A percentile compares a stretch with the other conserved stretches of the same genome.
Evolutionary conservation across 768 basidiomycete genomes (phyloP).

Genomic region (Podaxis sp.): DNA sequence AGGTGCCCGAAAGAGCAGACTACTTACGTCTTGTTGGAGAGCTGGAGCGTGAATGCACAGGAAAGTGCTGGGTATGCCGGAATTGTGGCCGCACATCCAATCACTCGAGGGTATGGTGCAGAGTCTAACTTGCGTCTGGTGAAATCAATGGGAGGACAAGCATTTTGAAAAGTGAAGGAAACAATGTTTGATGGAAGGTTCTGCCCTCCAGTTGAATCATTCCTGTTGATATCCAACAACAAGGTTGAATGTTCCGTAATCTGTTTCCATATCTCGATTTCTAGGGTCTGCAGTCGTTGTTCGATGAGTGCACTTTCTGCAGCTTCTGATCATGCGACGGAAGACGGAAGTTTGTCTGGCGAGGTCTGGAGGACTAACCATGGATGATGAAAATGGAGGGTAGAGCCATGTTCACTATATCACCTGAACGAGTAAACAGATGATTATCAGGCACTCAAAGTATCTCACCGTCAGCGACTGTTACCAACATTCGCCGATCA

Average conservation of each 20-base stretch:
- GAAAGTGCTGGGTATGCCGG: neutral
- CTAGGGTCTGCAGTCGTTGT: neutral
- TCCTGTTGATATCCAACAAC: neutral
- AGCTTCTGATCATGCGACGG: neutral
- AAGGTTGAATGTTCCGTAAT: neutral
- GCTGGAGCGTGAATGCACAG: neutral
- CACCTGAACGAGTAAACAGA: too few species aligned
- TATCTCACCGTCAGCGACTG: too few species aligned
- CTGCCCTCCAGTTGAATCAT: neutral
- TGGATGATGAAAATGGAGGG: neutral
- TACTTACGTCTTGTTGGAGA: neutral
- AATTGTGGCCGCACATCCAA: neutral
- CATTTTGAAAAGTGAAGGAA: neutral
- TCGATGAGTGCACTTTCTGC: neutral
- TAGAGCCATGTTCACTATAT: neutral
- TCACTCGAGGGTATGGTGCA: neutral
- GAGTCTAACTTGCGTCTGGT: neutral
- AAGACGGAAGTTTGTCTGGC: neutral
- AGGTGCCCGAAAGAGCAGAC: too few species aligned
- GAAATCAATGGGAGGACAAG: neutral
- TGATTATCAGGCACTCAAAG: too few species aligned
- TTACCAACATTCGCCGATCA: too few species aligned
- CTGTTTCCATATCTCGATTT: neutral
- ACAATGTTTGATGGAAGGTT: neutral
- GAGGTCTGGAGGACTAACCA: neutral